phyloP scores from a whole-genome alignment of 805 yeast genomes.

The Candida pseudofarinosa region DNA sequence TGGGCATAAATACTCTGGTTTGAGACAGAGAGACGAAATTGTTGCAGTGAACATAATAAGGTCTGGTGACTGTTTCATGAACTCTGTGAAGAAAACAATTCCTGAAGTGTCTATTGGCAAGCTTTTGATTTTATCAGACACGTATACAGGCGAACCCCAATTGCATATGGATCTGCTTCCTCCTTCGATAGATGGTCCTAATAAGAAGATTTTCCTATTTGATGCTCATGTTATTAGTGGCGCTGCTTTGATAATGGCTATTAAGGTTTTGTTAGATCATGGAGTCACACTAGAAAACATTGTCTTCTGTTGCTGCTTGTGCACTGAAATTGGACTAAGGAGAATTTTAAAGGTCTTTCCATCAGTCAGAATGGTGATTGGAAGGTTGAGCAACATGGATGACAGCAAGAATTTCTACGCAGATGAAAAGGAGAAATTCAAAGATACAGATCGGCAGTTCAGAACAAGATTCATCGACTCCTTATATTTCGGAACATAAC shows the following conservation, averaged over 20 bases:
- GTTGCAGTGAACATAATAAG: conserved; percentile 78
- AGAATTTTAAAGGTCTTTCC: conserved; percentile 75
- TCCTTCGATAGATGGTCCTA: conserved; percentile 10
- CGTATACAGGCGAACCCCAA: conserved; percentile 90
- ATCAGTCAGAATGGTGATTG: conserved; percentile 63
- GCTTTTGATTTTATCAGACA: conserved; percentile 80
- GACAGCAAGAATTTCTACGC: conserved; percentile 21
- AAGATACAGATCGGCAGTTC: conserved; percentile 56
- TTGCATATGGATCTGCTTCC: conserved; percentile 82
- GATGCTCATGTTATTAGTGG: conserved; percentile 92
- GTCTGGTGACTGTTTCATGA: conserved; percentile 91
- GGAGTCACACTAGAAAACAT: conserved; percentile 60
- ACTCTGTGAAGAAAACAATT: conserved; percentile 67
- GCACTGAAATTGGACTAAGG: conserved; percentile 74
- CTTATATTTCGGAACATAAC: conserved; percentile 66
- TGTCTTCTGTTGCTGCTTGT: conserved; percentile 63
- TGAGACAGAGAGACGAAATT: conserved; percentile 48
- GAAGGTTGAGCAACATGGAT: conserved; percentile 49
- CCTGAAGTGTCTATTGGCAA: conserved; percentile 83
- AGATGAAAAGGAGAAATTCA: conserved; percentile 28
- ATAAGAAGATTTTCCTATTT: conserved; percentile 56
- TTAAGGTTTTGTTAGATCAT: conserved; percentile 81
- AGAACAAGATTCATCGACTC: conserved; percentile 68
- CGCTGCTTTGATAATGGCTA: conserved; percentile 92
- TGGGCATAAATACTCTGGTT: conserved; percentile 21